A percentile compares a stretch with the other conserved stretches of the same genome.
phyloP scores from a whole-genome alignment of 2,329 filamentous ascomycete genomes.

The Gnomoniopsis sp. region DNA sequence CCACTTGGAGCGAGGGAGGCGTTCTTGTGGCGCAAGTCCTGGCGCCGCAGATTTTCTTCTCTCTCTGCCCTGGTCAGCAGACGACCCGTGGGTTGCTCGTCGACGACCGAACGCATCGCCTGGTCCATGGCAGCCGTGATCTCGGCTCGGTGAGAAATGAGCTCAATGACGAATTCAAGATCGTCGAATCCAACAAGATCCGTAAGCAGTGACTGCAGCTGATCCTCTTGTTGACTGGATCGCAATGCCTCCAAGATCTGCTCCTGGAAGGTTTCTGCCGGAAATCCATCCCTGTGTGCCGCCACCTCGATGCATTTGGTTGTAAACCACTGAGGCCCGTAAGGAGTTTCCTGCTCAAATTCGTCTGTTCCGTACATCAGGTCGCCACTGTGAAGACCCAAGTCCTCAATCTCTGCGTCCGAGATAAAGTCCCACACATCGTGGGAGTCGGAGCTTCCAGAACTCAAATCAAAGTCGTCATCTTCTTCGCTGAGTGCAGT shows the following conservation, averaged over 20 bases:
- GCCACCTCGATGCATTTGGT: conserved; percentile 67
- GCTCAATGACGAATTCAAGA: conserved; percentile 85
- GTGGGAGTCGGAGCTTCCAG: conserved; percentile 59
- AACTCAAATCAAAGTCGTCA: conserved; percentile 49
- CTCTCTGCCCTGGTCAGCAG: conserved; percentile 75
- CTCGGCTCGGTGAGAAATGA: conserved; percentile 73
- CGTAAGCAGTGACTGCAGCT: conserved; percentile 84
- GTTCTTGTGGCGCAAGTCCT: conserved; percentile 81
- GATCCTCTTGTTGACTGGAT: conserved; percentile 69
- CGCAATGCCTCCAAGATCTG: conserved; percentile 74
- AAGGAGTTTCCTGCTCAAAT: conserved; percentile 29
- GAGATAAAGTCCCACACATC: conserved; percentile 94
- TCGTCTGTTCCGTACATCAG: conserved; percentile 33
- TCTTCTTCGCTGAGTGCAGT: conserved; percentile 61
- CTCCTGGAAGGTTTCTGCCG: conserved; percentile 66
- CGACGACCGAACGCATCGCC: conserved; percentile 27
- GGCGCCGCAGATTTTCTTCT: conserved; percentile 70
- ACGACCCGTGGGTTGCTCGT: conserved; percentile 33
- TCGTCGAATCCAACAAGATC: conserved; percentile 93
- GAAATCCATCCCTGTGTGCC: conserved; percentile 60
- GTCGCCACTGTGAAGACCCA: conserved; percentile 40
- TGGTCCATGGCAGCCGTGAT: conserved; percentile 48
- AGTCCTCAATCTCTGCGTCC: conserved; percentile 64
- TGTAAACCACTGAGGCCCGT: conserved; percentile 68
- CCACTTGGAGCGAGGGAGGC: conserved; percentile 68